Percentiles rank a stretch among this genome's conserved stretches.
phyloP scores from a whole-genome alignment of 2,329 filamentous ascomycete species.

The Trichoderma gracile region DNA sequence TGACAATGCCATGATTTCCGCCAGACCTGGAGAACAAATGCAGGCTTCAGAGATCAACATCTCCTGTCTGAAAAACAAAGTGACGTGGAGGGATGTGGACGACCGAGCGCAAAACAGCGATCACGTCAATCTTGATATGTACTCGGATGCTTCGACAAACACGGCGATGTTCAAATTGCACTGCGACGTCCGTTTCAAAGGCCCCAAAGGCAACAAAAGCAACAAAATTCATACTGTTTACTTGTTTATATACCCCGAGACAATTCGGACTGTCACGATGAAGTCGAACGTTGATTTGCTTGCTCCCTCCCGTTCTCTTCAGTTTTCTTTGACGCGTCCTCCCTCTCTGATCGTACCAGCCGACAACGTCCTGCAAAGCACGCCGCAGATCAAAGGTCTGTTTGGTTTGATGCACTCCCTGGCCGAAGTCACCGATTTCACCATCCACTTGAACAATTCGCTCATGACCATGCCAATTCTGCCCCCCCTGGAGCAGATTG shows the following conservation, averaged over 20 bases:
- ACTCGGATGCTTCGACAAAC: not conserved
- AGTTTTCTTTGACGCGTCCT: not conserved
- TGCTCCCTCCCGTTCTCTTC: not conserved
- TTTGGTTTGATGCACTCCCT: not conserved
- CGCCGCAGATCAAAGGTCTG: not conserved
- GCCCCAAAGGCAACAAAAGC: not conserved
- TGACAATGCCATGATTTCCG: not conserved
- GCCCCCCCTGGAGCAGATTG: not conserved
- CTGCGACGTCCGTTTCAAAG: not conserved
- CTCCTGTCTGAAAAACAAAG: not conserved
- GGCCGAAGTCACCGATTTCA: not conserved
- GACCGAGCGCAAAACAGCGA: not conserved
- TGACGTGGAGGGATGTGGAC: not conserved
- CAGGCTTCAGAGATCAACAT: not conserved
- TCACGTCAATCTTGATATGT: not conserved
- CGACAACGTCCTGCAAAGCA: not conserved
- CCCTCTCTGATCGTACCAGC: not conserved
- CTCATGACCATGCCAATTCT: not conserved
- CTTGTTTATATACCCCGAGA: not conserved
- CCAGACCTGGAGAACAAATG: not conserved
- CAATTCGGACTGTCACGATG: not conserved
- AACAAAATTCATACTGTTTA: not conserved
- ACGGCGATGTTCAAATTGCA: not conserved
- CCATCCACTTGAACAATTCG: not conserved
- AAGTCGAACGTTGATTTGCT: not conserved